Percentiles rank a stretch among this genome's conserved stretches.
Evolutionary conservation across 306 rosid genomes (phyloP).

Genomic region (Vigna nakashimae): DNA sequence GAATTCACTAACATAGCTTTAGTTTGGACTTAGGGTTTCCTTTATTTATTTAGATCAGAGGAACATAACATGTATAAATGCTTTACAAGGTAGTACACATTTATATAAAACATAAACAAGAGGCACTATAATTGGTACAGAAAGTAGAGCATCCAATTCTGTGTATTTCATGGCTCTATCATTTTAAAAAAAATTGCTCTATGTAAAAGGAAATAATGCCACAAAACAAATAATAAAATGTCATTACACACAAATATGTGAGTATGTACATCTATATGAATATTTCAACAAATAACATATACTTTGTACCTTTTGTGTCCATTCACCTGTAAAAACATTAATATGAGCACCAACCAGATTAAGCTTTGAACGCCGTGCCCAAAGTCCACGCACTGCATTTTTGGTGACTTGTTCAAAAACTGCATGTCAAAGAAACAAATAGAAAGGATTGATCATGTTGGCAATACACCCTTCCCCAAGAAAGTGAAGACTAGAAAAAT

Average conservation of each 20-base stretch:
- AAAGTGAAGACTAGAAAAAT: slow-evolving; percentile 15
- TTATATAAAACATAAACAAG: slow-evolving; percentile 35
- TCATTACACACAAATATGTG: neutral
- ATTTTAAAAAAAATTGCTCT: neutral
- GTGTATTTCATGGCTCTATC: neutral
- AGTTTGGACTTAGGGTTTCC: neutral
- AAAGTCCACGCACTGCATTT: slow-evolving; percentile 93
- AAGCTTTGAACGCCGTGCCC: slow-evolving; percentile 98
- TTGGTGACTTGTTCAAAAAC: slow-evolving; percentile 98
- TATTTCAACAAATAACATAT: slow-evolving; percentile 43
- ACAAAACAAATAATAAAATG: neutral
- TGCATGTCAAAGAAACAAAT: slow-evolving; percentile 49
- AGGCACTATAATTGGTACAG: slow-evolving; percentile 33
- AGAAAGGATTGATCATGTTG: neutral
- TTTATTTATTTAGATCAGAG: slow-evolving; percentile 1
- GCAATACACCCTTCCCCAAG: neutral
- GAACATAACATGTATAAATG: neutral
- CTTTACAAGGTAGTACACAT: slow-evolving; percentile 7
- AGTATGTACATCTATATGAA: neutral
- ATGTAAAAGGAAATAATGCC: slow-evolving; percentile 14
- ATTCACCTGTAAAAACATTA: slow-evolving; percentile 98
- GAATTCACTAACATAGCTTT: neutral
- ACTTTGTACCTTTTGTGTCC: slow-evolving; percentile 94
- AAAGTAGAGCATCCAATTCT: slow-evolving; percentile 33
- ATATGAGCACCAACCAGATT: slow-evolving; percentile 98